Evolutionary conservation across 1,139 yeast species (phyloP).

Genomic region (Geotrichum bryndzae): DNA sequence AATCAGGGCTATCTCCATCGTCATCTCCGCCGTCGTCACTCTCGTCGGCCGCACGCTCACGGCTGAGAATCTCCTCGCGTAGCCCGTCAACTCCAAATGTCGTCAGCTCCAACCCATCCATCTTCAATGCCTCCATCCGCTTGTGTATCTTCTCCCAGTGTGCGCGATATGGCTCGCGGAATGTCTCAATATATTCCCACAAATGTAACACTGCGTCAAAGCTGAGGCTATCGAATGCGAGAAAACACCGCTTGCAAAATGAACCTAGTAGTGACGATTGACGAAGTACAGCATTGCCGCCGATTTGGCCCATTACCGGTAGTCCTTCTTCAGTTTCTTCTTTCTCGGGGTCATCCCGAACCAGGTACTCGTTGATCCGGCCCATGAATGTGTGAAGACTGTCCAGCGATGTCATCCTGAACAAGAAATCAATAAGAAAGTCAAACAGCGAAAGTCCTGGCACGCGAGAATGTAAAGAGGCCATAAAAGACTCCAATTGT

Average conservation of each 20-base stretch:
- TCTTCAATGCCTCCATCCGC: not conserved
- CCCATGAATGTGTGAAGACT: conserved; percentile 19
- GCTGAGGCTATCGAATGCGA: conserved; percentile 48
- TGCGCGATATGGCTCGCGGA: conserved; percentile 36
- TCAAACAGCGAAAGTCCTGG: conserved; percentile 10
- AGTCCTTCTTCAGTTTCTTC: not conserved
- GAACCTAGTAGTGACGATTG: conserved; percentile 36
- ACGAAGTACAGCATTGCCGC: not conserved
- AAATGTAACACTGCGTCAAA: conserved; percentile 52
- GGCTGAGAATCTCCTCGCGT: not conserved
- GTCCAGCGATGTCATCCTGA: conserved; percentile 20
- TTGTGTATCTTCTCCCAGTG: conserved; percentile 1
- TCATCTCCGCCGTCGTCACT: not conserved
- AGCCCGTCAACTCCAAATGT: not conserved
- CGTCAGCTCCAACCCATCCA: not conserved
- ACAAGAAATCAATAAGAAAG: conserved; percentile 18
- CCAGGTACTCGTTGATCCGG: conserved; percentile 8
- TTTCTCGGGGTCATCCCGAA: conserved; percentile 12
- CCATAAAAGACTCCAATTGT: conserved; percentile 7
- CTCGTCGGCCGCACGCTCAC: not conserved
- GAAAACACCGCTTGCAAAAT: conserved; percentile 40
- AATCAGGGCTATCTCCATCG: not conserved
- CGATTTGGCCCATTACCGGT: not conserved
- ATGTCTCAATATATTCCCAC: conserved; percentile 51
- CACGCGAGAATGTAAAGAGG: not conserved